phyloP scores from a whole-genome alignment of 2,329 filamentous ascomycete species.

The Aspergillus spinulosporus region DNA sequence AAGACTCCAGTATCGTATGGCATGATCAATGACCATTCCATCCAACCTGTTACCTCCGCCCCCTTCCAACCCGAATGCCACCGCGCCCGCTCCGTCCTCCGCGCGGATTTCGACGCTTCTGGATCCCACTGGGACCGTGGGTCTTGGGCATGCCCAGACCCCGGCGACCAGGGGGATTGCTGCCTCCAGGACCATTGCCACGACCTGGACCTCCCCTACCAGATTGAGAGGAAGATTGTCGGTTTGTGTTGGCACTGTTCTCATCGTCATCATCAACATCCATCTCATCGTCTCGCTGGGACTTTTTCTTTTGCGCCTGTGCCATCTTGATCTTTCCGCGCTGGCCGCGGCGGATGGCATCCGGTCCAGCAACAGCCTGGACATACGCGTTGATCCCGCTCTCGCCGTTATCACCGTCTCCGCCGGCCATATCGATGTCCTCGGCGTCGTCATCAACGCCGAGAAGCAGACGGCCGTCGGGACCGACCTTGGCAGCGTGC shows the following conservation, averaged over 20 bases:
- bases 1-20: background rate
- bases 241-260: background rate
- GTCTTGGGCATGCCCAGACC: slow-evolving; percentile 32
- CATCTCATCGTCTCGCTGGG: slow-evolving; percentile 44
- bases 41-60: slow-evolving; percentile 4
- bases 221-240: slow-evolving; percentile 8
- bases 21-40: background rate
- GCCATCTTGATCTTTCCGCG: slow-evolving; percentile 63
- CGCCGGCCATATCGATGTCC: slow-evolving; percentile 50
- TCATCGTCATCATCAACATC: slow-evolving; percentile 40
- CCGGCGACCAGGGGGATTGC: slow-evolving; percentile 21
- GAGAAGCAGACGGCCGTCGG: slow-evolving; percentile 48
- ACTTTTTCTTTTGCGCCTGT: slow-evolving; percentile 40
- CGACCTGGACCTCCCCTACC: slow-evolving; percentile 4
- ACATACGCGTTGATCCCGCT: slow-evolving; percentile 61
- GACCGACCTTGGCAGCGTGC: slow-evolving; percentile 44
- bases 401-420: slow-evolving; percentile 30
- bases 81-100: slow-evolving; percentile 21
- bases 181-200: background rate
- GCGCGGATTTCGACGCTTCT: slow-evolving; percentile 24
- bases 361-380: slow-evolving; percentile 60
- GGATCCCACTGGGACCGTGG: slow-evolving; percentile 28
- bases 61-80: slow-evolving; percentile 16
- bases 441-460: slow-evolving; percentile 33
- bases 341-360: slow-evolving; percentile 59